Base-by-base conservation (phyloP, 1,284 basidiomycete species). In the Cutaneotrichosporon cavernicola region DNA sequence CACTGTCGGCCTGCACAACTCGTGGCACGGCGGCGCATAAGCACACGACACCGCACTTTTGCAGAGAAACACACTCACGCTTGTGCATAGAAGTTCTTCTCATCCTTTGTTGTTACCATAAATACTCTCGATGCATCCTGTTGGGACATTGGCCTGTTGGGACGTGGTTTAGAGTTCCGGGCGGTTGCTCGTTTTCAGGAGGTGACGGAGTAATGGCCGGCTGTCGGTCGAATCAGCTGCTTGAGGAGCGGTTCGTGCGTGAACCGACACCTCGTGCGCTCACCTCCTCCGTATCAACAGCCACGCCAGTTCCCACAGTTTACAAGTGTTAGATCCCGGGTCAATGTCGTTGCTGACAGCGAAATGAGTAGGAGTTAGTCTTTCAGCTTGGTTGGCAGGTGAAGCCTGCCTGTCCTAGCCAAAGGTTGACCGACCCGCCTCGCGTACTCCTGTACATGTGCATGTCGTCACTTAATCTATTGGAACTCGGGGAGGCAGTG, bases 401-500 rank as follows among this genome's bases (percentile, higher is more conserved):
- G 49, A 18, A 51, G 9, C 49, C 4, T 21, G 9, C 4, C 49
- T 31, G 9, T 22, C 4, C 11, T 10, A 21, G 21, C 11, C 16
- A 22, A 26, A 7, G 11, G 16, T 8, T 16, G 30, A 9, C 34
- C 18, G 7, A 13, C 1, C 51, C 30, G 31, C 51, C 30, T 13
- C 26, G 26, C 31, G 51, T 56, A 40, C 58, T 60, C 58, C 47
- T 52, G 49, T 50, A 52, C 58, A 56, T 26, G 21, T 60, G 58
- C 58, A 60, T 60, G n/a, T 34, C 21, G 31, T 40, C 40, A 50
- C 50, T 59, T 56, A 52, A 52, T 73, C 81, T 88, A 93, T 73
- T 86, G 84, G 80, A 97, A 97, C 76, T 98, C 95, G 56, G 90
- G 88, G 72, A 83, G 82, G 80, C 94, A 97, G 78, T 87, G 87